These are phyloP conservation scores for Aegle marmelos DNA, from an alignment of 345 rosid genomes.

Conservation along the genomic window DNA sequence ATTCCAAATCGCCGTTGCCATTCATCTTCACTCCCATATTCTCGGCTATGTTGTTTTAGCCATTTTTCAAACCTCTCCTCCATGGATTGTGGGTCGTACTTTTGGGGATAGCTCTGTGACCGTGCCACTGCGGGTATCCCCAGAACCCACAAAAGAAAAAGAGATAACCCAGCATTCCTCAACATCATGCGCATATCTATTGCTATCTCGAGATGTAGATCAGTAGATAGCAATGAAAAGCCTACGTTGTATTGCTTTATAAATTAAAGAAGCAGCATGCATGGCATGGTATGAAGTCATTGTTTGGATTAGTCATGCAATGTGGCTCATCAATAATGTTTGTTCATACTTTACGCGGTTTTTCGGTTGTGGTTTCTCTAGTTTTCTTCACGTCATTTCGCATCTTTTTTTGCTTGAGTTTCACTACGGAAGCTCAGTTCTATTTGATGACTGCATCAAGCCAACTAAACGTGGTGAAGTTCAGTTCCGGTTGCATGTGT, in stretches of 20 bases:
- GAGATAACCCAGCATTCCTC: constrained; percentile 19
- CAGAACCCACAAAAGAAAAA: constrained; percentile 23
- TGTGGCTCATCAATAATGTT: constrained; percentile 3
- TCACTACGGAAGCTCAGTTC: constrained; percentile 1
- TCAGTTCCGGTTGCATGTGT: background rate
- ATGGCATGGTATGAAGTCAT: background rate
- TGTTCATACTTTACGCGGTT: constrained; percentile 15
- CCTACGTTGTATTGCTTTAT: background rate
- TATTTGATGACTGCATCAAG: background rate
- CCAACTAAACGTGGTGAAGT: background rate
- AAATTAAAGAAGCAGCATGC: background rate
- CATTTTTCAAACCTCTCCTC: constrained; percentile 52
- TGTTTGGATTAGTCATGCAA: constrained; percentile 3
- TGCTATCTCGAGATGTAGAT: constrained; percentile 5
- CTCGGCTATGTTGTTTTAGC: constrained; percentile 35
- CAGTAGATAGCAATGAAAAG: background rate
- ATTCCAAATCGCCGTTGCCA: constrained; percentile 55
- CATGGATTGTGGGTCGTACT: constrained; percentile 28
- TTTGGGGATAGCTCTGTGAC: background rate
- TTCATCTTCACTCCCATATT: constrained; percentile 45
- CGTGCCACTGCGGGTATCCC: constrained; percentile 31
- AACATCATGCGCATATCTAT: constrained; percentile 24
- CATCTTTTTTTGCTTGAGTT: background rate
- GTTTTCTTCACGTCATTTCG: constrained; percentile 3
- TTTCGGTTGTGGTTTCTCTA: constrained; percentile 14